Evolutionary conservation across 2,329 filamentous ascomycete genomes (phyloP), one percentile per base, ranked within the genome.

Genomic region (Allantophomopsis lycopodina): DNA sequence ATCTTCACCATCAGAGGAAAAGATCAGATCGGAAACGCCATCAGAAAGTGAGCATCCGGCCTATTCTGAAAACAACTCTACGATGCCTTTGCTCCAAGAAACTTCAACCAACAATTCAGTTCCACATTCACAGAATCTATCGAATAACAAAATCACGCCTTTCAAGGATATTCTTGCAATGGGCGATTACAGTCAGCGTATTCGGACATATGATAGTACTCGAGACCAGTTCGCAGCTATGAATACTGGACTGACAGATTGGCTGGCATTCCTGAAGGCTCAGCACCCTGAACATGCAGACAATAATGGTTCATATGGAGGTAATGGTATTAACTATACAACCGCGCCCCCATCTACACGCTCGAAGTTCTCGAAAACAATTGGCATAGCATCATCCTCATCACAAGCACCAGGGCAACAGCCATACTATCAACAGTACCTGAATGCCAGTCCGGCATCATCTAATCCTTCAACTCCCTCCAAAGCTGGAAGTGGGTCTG

Each of bases 91-190:
- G 44, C 15, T 44, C 40, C 23, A 28, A 10, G 7, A 28, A 28
- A 12, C 11, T 28, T 28, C 8, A 28, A 28, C 23, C 23, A 12
- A 28, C 23, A 28, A 28, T 28, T 28, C 23, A 12, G 3, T 28
- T 28, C 8, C 23, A 28, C 23, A 12, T 10, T 28, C 34, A 18
- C 34, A 36, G 16, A 4, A 11, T 36, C 21, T 37, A 37, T 30
- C 36, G 14, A 4, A 18, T 36, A 20, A 37, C 30, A 32, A 32
- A n/a, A 17, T 18, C 4, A 32, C 41, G 11, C 34, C 36, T 10
- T 88, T 93, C 59, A 74, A 78, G 38, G 82, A 94, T 42, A 94
- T 95, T 44, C 68, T 86, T 50, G 75, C 73, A 7, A 67, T 91
- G 37, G 67, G 72, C 13, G 74, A 72, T 2, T 59, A 77, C 0